Evolutionary conservation across 2,329 filamentous ascomycete species (phyloP), one percentile per base, ranked within the genome.

Genomic region (Fusarium chlamydosporum): DNA sequence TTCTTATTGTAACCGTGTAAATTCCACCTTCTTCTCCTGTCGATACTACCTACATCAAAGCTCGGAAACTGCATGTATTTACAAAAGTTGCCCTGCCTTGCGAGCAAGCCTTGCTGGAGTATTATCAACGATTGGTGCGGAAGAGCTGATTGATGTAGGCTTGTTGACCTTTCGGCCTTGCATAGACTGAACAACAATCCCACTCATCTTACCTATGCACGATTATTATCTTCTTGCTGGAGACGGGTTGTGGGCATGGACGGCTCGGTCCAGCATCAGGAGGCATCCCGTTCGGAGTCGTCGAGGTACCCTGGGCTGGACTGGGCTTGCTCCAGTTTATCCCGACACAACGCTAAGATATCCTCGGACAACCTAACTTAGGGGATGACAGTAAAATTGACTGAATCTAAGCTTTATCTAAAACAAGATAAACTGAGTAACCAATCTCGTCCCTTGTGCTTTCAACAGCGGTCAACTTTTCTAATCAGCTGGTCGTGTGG

Each of bases 211-310:
- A 27, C 23, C 23, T 23, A 23, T n/a, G 7, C 16, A 29, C 26
- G 41, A 29, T 45, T 45, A 29, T 45, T 45, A 16, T 45, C 41
- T 45, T 45, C 26, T 26, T 29, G 26, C 11, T 6, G 52, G 20
- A 20, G 12, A 13, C 11, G 42, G 26, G 23, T n/a, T 8, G 56
- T n/a, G 11, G 57, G 56, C 13, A 31, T 35, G n/a, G 23, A 40
- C 6, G 58, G 46, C 20, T 61, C 23, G 20, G 31, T 29, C 59
- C 46, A 61, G 23, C 59, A 58, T 35, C 53, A 46, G 13, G 35
- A 20, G 12, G 8, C 18, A 13, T 61, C 54, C 2, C 12, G 34
- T 13, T 33, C 16, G 12, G 47, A 47, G 4, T 26, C 15, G 4
- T 26, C 15, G 15, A 61, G 53, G 34, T 53, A 27, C 0, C 34